Percentiles rank a stretch among this genome's conserved stretches.
Conservation (phyloP, 2,329 filamentous ascomycete genomes). For the Aspergillus proliferans region DNA sequence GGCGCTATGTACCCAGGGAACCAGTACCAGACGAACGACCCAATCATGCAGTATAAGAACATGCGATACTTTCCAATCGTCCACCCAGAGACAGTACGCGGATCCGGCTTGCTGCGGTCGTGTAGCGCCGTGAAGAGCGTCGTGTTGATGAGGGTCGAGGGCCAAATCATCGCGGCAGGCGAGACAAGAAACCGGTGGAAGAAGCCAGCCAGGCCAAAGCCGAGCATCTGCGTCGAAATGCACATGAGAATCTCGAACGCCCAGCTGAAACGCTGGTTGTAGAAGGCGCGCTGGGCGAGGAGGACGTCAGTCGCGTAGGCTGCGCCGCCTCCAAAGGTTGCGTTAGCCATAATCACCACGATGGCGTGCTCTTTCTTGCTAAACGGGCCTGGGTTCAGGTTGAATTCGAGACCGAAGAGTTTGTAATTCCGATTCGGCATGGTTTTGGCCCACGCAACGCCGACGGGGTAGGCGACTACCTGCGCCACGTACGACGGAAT, state of each 20-base stretch:
- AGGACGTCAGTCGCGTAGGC: constrained; percentile 52
- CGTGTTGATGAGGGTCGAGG: constrained; percentile 54
- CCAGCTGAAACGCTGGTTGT: constrained; percentile 63
- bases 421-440: constrained; percentile 33
- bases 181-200: constrained; percentile 30
- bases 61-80: constrained; percentile 21
- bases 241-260: constrained; percentile 46
- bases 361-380: constrained; percentile 45
- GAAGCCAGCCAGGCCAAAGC: constrained; percentile 42
- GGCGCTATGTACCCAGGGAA: constrained; percentile 26
- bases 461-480: constrained; percentile 54
- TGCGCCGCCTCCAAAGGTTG: constrained; percentile 54
- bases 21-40: constrained; percentile 22
- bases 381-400: constrained; percentile 40
- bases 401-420: constrained; percentile 33
- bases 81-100: constrained; percentile 27
- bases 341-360: constrained; percentile 53
- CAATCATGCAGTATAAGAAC: constrained; percentile 15
- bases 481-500: constrained; percentile 59
- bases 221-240: constrained; percentile 60
- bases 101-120: constrained; percentile 11
- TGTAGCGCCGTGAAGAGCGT: constrained; percentile 31
- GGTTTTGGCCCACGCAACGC: constrained; percentile 33
- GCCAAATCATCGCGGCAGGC: constrained; percentile 64
- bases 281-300: constrained; percentile 54